A percentile compares a stretch with the other conserved stretches of the same genome.
phyloP scores from a whole-genome alignment of 1,284 basidiomycete species.

The Ustilago shanxiensis region DNA sequence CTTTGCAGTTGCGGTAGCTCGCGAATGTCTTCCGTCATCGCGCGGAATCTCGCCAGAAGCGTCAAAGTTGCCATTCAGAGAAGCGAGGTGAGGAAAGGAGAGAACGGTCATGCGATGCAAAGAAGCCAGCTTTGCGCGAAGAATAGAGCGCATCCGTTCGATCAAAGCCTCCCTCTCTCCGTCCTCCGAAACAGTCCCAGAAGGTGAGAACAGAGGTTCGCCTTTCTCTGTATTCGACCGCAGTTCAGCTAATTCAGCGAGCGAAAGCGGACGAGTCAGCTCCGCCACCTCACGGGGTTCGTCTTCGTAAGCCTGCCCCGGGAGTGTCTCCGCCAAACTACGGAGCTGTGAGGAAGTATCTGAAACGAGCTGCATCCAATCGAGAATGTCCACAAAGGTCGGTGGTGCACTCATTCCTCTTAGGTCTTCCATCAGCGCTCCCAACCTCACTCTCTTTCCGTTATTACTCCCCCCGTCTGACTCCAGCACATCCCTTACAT shows the following conservation, averaged over 20 bases:
- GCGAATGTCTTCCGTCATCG: background rate
- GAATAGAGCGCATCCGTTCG: background rate
- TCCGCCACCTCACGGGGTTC: background rate
- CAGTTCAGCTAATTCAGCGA: conserved; percentile 2
- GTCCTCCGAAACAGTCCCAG: background rate
- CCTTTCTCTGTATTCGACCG: background rate
- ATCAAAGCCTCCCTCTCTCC: background rate
- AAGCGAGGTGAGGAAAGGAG: conserved; percentile 3
- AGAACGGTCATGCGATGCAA: conserved; percentile 32
- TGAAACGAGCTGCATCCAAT: conserved; percentile 30
- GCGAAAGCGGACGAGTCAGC: background rate
- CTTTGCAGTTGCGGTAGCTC: too few relatives aligned
- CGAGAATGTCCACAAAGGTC: conserved; percentile 16
- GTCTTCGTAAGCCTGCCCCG: background rate
- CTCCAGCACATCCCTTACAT: background rate
- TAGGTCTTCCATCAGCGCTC: conserved; percentile 15
- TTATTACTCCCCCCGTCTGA: background rate
- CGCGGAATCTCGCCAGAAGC: background rate
- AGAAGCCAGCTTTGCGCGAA: conserved; percentile 14
- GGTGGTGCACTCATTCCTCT: background rate
- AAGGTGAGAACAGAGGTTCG: background rate
- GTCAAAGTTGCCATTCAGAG: background rate
- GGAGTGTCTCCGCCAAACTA: background rate
- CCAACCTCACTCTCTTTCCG: background rate
- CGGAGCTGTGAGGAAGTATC: background rate